Percentiles rank a stretch among this genome's conserved stretches.
These are phyloP conservation scores for Ophiocordyceps camponoti-floridani DNA, from an alignment of 2,329 filamentous ascomycete genomes.

Conservation along the genomic window DNA sequence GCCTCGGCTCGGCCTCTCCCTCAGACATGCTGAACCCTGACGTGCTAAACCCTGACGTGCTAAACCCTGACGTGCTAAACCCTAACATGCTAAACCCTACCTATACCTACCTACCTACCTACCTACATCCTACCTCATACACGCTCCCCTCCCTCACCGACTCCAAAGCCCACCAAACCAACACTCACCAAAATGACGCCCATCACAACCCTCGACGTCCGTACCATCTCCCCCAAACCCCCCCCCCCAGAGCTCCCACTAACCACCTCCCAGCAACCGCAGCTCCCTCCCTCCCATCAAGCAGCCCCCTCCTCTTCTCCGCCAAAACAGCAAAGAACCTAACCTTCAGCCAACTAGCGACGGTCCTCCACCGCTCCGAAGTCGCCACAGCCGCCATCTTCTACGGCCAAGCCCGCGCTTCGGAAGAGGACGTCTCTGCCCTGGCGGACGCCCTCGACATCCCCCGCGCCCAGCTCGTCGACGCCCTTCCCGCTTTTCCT, in stretches of 20 bases:
- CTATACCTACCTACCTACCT: too few species aligned
- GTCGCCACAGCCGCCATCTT: slow-evolving; percentile 78
- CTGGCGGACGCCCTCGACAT: slow-evolving; percentile 50
- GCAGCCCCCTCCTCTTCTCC: slow-evolving; percentile 34
- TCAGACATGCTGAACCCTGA: too few species aligned
- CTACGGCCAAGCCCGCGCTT: slow-evolving; percentile 70
- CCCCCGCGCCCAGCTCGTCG: slow-evolving; percentile 33
- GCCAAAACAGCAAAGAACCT: slow-evolving; percentile 63
- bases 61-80: too few species aligned
- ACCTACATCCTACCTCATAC: too few species aligned
- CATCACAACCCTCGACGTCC: background rate
- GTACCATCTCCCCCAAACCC: background rate
- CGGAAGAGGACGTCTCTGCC: slow-evolving; percentile 45
- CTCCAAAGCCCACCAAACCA: too few species aligned
- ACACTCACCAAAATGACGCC: too few species aligned
- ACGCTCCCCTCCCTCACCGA: too few species aligned
- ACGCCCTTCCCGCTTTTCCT: slow-evolving; percentile 54
- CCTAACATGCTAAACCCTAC: too few species aligned
- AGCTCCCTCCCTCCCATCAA: background rate
- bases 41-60: too few species aligned
- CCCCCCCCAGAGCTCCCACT: background rate
- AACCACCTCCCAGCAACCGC: background rate
- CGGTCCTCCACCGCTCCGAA: slow-evolving; percentile 58
- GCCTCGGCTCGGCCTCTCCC: too few species aligned
- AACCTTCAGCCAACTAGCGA: slow-evolving; percentile 62